Evolutionary conservation across 768 basidiomycete species (phyloP).

Genomic region (Pulveroboletus sp.): DNA sequence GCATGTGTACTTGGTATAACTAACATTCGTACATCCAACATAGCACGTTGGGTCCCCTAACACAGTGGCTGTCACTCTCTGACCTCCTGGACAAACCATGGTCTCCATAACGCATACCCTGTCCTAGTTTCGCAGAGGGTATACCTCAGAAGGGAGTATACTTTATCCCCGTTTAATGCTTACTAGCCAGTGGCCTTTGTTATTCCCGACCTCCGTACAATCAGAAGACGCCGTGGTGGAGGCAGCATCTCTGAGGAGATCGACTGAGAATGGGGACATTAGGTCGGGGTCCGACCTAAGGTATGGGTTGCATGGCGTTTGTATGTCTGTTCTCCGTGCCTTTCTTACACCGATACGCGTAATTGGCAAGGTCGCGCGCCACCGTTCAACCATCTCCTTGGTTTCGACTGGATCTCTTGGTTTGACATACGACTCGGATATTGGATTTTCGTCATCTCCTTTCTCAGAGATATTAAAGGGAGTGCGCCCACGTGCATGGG

Average conservation of each 20-base stretch:
- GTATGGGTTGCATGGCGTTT: conserved; percentile 2
- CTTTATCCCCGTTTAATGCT: conserved; percentile 23
- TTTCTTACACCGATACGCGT: conserved; percentile 7
- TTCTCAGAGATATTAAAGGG: conserved; percentile 22
- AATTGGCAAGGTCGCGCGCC: conserved; percentile 28
- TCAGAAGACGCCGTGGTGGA: conserved; percentile 31
- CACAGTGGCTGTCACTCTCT: too few relatives aligned
- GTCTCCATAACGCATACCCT: too few relatives aligned
- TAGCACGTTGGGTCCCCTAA: too few relatives aligned
- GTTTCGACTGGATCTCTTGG: conserved; percentile 22
- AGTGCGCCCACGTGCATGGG: conserved; percentile 8
- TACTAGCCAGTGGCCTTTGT: conserved; percentile 32
- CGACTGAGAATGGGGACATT: conserved; percentile 18
- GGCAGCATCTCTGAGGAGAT: conserved; percentile 23
- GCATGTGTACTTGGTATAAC: too few relatives aligned
- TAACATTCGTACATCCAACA: too few relatives aligned
- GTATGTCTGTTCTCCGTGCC: conserved; percentile 9
- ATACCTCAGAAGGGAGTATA: too few relatives aligned
- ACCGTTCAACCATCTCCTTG: conserved; percentile 30
- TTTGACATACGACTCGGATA: conserved; percentile 16
- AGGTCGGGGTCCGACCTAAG: conserved; percentile 7
- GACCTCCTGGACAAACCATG: too few relatives aligned
- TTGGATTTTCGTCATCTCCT: conserved; percentile 9
- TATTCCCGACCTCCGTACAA: conserved; percentile 29
- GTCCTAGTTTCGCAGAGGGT: too few relatives aligned